Conservation (phyloP, 1,139 yeast species). For the Yamadazyma siamensis region DNA sequence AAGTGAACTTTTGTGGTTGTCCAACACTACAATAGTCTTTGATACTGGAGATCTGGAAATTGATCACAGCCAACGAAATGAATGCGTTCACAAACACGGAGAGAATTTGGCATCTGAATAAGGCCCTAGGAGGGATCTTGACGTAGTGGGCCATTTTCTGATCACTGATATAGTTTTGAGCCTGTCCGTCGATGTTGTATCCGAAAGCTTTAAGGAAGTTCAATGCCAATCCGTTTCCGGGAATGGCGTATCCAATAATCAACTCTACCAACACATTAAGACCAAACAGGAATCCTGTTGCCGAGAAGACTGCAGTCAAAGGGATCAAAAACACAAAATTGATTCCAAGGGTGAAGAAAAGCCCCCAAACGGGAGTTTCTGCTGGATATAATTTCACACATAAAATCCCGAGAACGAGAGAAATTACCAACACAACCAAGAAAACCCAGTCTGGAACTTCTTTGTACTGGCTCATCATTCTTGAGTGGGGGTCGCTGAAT, state of each 20-base stretch:
- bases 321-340: constrained; percentile 56
- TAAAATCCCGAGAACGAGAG: constrained; percentile 48
- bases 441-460: constrained; percentile 69
- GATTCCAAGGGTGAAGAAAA: constrained; percentile 54
- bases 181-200: constrained; percentile 58
- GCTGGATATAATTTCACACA: constrained; percentile 47
- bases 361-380: constrained; percentile 54
- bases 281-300: constrained; percentile 52
- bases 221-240: constrained; percentile 60
- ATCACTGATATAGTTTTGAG: constrained; percentile 53
- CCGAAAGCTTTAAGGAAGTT: constrained; percentile 61
- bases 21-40: constrained; percentile 35
- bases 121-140: constrained; percentile 57
- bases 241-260: constrained; percentile 60
- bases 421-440: constrained; percentile 40
- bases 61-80: constrained; percentile 50
- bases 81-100: constrained; percentile 41
- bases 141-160: constrained; percentile 62
- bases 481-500: constrained; percentile 50
- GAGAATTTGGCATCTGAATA: constrained; percentile 56
- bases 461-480: constrained; percentile 51
- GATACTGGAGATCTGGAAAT: constrained; percentile 52
- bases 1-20: constrained; percentile 44
- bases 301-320: constrained; percentile 49
- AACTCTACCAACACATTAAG: constrained; percentile 59